Conservation (phyloP, 192 early-diverging fungal genomes). For the Fimicolochytrium jonesii region DNA sequence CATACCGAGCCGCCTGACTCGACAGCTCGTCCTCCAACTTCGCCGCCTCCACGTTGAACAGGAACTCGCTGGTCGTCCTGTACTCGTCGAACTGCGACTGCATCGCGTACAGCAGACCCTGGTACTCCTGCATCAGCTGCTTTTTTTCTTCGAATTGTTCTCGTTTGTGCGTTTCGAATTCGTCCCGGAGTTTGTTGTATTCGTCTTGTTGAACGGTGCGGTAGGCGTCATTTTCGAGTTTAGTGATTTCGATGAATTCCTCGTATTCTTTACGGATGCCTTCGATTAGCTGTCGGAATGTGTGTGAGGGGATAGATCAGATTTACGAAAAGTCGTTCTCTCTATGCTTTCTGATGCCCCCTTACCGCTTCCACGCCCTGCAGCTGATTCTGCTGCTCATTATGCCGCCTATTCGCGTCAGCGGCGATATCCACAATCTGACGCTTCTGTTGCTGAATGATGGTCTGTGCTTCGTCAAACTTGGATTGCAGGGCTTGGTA, state of each 20-base stretch:
- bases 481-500: conserved; percentile 22
- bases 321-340: not conserved
- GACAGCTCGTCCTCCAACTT: conserved; percentile 60
- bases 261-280: conserved; percentile 56
- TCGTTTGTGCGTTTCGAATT: conserved; percentile 45
- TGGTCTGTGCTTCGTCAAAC: conserved; percentile 27
- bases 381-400: conserved; percentile 58
- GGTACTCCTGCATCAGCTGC: conserved; percentile 46
- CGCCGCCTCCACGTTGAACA: conserved; percentile 51
- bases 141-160: conserved; percentile 55
- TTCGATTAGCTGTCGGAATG: conserved; percentile 40
- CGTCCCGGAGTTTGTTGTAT: conserved; percentile 39
- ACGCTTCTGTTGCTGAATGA: conserved; percentile 25
- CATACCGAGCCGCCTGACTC: conserved; percentile 47
- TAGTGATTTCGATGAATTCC: conserved; percentile 56
- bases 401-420: conserved; percentile 49
- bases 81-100: conserved; percentile 63
- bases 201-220: conserved; percentile 38
- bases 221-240: conserved; percentile 55
- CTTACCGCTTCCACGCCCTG: conserved; percentile 54
- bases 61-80: conserved; percentile 47
- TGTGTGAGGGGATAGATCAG: not conserved
- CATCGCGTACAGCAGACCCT: conserved; percentile 48
- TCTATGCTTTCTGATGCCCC: not conserved
- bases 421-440: conserved; percentile 47